Percentiles rank a stretch among this genome's conserved stretches.
These are phyloP conservation scores for Malassezia globosa DNA, from an alignment of 1,284 basidiomycete genomes.

Conservation along the genomic window DNA sequence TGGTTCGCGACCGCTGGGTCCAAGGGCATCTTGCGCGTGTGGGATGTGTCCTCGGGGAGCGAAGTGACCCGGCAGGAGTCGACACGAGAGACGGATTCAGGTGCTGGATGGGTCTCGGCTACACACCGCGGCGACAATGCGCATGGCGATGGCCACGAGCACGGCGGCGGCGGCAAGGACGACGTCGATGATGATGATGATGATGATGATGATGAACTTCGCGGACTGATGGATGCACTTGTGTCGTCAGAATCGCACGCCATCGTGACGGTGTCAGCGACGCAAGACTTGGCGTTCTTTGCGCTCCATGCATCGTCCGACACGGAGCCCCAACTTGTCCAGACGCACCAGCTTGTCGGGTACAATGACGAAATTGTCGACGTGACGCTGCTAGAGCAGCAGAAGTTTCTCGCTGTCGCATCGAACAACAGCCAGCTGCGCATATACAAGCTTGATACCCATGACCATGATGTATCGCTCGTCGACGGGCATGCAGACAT, in stretches of 20 bases:
- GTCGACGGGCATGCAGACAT: slow-evolving; percentile 64
- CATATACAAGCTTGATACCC: slow-evolving; percentile 57
- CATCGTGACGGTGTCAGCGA: slow-evolving; percentile 72
- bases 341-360: slow-evolving; percentile 64
- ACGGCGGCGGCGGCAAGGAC: too few relatives aligned
- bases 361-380: slow-evolving; percentile 98
- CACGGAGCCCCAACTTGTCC: slow-evolving; percentile 54
- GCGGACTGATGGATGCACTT: slow-evolving; percentile 34
- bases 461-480: slow-evolving; percentile 28
- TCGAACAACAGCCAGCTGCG: slow-evolving; percentile 89
- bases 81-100: too few relatives aligned
- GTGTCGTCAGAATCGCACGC: slow-evolving; percentile 3
- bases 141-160: too few relatives aligned
- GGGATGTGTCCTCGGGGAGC: slow-evolving; percentile 20
- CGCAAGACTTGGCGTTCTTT: slow-evolving; percentile 84
- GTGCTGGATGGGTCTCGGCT: too few relatives aligned
- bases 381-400: slow-evolving; percentile 51
- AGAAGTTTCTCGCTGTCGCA: slow-evolving; percentile 75
- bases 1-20: slow-evolving; percentile 37
- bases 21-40: slow-evolving; percentile 28
- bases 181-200: neutral
- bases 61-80: neutral
- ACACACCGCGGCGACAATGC: too few relatives aligned
- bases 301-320: slow-evolving; percentile 3
- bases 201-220: slow-evolving; percentile 29